Evolutionary conservation across 306 rosid species (phyloP).

Genomic region (Lablab purpureus): DNA sequence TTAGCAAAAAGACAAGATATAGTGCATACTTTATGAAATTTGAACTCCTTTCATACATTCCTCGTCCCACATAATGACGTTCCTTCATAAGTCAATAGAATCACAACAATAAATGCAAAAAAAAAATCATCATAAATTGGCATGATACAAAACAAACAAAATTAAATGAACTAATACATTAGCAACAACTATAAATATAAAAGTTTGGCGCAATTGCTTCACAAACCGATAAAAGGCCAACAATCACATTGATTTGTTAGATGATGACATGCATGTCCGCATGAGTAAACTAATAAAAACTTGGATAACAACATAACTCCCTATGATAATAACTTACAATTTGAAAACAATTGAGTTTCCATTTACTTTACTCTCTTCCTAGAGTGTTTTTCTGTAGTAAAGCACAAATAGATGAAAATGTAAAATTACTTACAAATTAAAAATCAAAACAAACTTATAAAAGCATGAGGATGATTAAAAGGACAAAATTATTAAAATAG

Average conservation of each 20-base stretch:
- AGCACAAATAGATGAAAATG: constrained; percentile 39
- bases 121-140: constrained; percentile 34
- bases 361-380: constrained; percentile 71
- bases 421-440: constrained; percentile 16
- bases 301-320: constrained; percentile 88
- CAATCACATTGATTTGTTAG: constrained; percentile 86
- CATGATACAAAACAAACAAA: constrained; percentile 36
- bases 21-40: constrained; percentile 84
- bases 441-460: constrained; percentile 3
- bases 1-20: constrained; percentile 8
- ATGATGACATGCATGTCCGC: constrained; percentile 88
- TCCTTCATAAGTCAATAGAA: constrained; percentile 64
- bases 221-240: constrained; percentile 81
- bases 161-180: constrained; percentile 13
- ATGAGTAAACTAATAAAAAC: constrained; percentile 79
- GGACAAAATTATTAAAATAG: constrained; percentile 16
- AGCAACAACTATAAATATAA: constrained; percentile 44
- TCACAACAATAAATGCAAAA: constrained; percentile 29
- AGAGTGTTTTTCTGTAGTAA: constrained; percentile 80
- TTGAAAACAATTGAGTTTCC: constrained; percentile 59
- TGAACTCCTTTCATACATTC: constrained; percentile 91
- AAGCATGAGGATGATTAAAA: constrained; percentile 23
- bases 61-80: constrained; percentile 91
- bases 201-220: constrained; percentile 97
- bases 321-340: constrained; percentile 70